phyloP scores from a whole-genome alignment of 495 filamentous ascomycete genomes.

The Hyaloscypha bicolor region DNA sequence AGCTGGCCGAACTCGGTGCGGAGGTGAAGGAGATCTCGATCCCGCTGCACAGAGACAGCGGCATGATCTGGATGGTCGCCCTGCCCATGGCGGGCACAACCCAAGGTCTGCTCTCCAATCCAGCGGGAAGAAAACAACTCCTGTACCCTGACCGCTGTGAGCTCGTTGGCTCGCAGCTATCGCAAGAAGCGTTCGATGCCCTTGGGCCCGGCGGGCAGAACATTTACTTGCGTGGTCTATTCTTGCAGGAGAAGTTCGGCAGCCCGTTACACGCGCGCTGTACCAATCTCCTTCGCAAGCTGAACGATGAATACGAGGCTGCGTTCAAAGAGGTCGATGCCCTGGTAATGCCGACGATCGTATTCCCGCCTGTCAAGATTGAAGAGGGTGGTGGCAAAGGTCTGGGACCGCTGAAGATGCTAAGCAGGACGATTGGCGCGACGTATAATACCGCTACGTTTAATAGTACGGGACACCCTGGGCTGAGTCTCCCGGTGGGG shows the following conservation, averaged over 20 bases:
- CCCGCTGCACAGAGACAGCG: constrained; percentile 50
- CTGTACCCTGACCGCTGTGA: constrained; percentile 36
- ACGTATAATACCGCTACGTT: constrained; percentile 59
- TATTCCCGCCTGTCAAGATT: constrained; percentile 41
- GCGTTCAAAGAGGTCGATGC: constrained; percentile 47
- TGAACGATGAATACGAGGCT: constrained; percentile 48
- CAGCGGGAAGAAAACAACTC: constrained; percentile 37
- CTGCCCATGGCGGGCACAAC: constrained; percentile 33
- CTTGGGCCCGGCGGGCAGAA: constrained; percentile 38
- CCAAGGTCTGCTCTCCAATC: constrained; percentile 36
- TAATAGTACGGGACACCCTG: constrained; percentile 61
- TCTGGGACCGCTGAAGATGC: constrained; percentile 41
- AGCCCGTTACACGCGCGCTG: constrained; percentile 35
- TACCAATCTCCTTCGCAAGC: constrained; percentile 41
- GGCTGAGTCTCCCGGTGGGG: constrained; percentile 56
- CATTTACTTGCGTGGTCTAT: constrained; percentile 38
- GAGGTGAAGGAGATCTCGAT: constrained; percentile 53
- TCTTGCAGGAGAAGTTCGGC: constrained; percentile 36
- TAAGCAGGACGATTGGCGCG: constrained; percentile 46
- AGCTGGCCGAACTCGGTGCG: constrained; percentile 52
- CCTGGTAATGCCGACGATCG: constrained; percentile 51
- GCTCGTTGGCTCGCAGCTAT: constrained; percentile 33
- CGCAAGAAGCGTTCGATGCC: constrained; percentile 40
- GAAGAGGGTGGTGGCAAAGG: constrained; percentile 25
- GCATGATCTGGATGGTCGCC: constrained; percentile 50